These are phyloP conservation scores for Tylopilus sp. DNA, from an alignment of 768 basidiomycete species.

Conservation along the genomic window DNA sequence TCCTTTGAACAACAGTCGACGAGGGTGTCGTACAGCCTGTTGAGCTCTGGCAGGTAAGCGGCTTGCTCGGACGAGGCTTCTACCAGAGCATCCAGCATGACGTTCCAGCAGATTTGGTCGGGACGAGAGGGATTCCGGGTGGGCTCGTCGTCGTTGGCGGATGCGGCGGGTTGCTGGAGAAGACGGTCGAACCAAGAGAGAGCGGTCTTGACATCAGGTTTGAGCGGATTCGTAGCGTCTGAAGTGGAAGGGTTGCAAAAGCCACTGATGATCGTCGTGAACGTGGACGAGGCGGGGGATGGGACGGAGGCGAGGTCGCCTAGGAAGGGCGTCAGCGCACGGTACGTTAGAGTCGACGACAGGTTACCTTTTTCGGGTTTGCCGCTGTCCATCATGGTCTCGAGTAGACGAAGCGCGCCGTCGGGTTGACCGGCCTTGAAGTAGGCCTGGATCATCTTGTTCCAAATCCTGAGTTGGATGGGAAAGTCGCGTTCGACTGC, in stretches of 20 bases:
- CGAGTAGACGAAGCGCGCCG: constrained; percentile 61
- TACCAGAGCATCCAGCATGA: constrained; percentile 59
- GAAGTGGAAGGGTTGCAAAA: constrained; percentile 50
- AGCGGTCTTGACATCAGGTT: constrained; percentile 57
- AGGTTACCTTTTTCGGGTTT: constrained; percentile 15
- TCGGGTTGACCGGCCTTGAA: constrained; percentile 62
- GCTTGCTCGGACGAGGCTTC: constrained; percentile 23
- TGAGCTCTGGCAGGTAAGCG: constrained; percentile 51
- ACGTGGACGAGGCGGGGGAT: constrained; percentile 59
- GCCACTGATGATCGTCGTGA: constrained; percentile 57
- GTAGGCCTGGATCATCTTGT: constrained; percentile 73
- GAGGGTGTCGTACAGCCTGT: constrained; percentile 47
- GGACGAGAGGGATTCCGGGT: constrained; percentile 48
- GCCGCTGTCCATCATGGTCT: constrained; percentile 61
- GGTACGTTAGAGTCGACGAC: not conserved
- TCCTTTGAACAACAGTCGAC: constrained; percentile 35
- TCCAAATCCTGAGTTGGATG: constrained; percentile 56
- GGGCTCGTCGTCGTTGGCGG: constrained; percentile 40
- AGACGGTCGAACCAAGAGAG: constrained; percentile 70
- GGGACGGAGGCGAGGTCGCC: constrained; percentile 42
- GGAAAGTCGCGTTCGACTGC: constrained; percentile 20
- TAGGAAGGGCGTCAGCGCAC: not conserved
- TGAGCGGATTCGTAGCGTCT: not conserved
- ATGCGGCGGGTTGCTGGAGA: constrained; percentile 39
- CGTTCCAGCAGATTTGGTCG: constrained; percentile 48